Base-by-base conservation (phyloP, 441 rosid species). In the Pelargonium citronellum region DNA sequence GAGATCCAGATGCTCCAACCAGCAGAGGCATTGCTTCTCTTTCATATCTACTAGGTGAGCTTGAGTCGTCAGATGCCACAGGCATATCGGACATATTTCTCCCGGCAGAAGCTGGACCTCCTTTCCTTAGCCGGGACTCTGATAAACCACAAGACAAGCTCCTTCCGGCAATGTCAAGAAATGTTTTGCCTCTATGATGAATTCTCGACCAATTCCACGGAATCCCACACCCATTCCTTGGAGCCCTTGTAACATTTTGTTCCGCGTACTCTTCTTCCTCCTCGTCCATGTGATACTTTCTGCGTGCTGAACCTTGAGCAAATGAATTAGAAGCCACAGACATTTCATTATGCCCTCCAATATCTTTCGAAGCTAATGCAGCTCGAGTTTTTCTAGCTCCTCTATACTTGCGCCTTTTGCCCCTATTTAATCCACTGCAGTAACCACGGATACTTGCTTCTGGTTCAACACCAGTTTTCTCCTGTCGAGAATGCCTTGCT, bases 141-240 rank as follows among this genome's bases (percentile, higher is more conserved):
- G 98, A 86, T 73, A 84, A 77, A 66, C 99, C 99, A 77, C 99
- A 95, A 66, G 99, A 91, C 46, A 95, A 86, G 79, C 98, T 92
- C 86, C 95, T 88, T 69, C 99, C 97, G 3, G 99, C 99, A 75
- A 75, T 87, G 82, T 95, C 98, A 1, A 95, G 92, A 70, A 95
- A 82, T 30, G 84, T 90, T 73, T 84, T 95, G 39, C 99, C 89
- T 67, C 91, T 83, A 55, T 91, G 82, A 78, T 95, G 99, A 76
- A 95, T 91, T 73, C 93, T 88, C 3, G 99, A 95, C 99, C 99
- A 95, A 76, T 92, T 95, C 87, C 88, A 92, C 0, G 98, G 99
- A 75, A 92, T 91, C 53, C 99, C 98, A 79, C 99, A 95, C 58
- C 90, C 89, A 78, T 87, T 90, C 73, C 83, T 76, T 7, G 93